Base-by-base conservation (phyloP, 1,284 basidiomycete genomes). In the Ustilago crameri region DNA sequence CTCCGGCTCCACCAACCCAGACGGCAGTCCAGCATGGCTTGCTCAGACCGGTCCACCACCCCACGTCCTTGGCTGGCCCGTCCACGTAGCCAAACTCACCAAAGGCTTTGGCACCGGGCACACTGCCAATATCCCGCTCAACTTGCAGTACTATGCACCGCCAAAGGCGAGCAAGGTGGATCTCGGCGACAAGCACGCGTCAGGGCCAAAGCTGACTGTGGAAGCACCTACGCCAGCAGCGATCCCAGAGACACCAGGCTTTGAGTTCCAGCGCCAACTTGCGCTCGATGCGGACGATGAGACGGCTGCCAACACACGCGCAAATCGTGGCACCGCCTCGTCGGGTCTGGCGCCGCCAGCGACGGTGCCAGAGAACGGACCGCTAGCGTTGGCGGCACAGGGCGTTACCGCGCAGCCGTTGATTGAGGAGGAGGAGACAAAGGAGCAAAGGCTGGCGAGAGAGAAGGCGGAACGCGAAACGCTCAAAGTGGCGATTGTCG, bases 51-150 rank as follows among this genome's bases (percentile, higher is more conserved):
- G 75, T 12, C 76, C 77, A 20, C 73, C 78, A 18, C 76, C 76
- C 1, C 78, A 80, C 35, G 75, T 79, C 17, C 51, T 80, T 0
- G 78, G 78, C 10, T 80, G 74, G 70, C 78, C 77, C 2, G 75
- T 80, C 8, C 72, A 75, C 40, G 70, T 71, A 5, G 69, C 69
- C n/a, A 66, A 64, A 46, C 48, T 78, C 40, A 51, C 61, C 20
- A 71, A 58, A 24, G 76, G 75, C 2, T 78, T 78, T 38, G 70
- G 59, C n/a, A 44, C 55, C 14, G 59, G 57, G 1, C 66, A 74
- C 44, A 66, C 61, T 10, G 69, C 64, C 17, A 47, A 47, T 32
- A 51, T 79, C 17, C 60, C 69, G 9, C 60, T 79, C 5, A 43
- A 68, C 18, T 51, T 79, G 10, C 51, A 64, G 9, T 66, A 58